Conservation (phyloP, 2,329 filamentous ascomycete species). For the Calonectria pseudoreteaudii region DNA sequence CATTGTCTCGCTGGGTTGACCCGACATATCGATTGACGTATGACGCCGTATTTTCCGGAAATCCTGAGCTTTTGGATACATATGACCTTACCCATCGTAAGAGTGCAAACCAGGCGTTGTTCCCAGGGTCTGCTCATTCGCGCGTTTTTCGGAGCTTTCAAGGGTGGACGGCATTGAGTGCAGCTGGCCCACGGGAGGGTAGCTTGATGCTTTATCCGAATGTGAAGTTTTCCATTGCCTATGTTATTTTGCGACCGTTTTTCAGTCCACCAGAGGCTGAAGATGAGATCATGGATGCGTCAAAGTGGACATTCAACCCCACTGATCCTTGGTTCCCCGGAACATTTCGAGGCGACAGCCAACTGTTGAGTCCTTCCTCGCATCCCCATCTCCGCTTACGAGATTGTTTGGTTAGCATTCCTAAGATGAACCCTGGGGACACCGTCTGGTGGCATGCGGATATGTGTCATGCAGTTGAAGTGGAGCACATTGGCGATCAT, state of each 20-base stretch:
- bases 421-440: neutral
- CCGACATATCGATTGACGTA: neutral
- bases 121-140: slow-evolving; percentile 1
- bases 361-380: neutral
- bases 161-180: slow-evolving; percentile 8
- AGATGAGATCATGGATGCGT: neutral
- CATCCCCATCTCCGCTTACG: slow-evolving; percentile 2
- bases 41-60: slow-evolving; percentile 2
- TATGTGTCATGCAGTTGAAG: slow-evolving; percentile 12
- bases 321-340: neutral
- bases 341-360: neutral
- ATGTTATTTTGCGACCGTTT: slow-evolving; percentile 1
- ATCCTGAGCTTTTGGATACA: neutral
- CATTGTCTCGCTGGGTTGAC: neutral
- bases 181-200: neutral
- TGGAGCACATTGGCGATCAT: neutral
- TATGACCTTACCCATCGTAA: slow-evolving; percentile 9
- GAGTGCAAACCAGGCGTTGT: slow-evolving; percentile 1
- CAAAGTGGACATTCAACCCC: neutral
- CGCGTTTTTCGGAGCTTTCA: slow-evolving; percentile 10
- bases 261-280: neutral
- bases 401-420: slow-evolving; percentile 8
- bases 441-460: slow-evolving; percentile 17
- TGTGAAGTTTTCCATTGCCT: slow-evolving; percentile 5
- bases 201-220: slow-evolving; percentile 15